phyloP scores from a whole-genome alignment of 441 rosid species.

The Pelargonium myrrhifolium region DNA sequence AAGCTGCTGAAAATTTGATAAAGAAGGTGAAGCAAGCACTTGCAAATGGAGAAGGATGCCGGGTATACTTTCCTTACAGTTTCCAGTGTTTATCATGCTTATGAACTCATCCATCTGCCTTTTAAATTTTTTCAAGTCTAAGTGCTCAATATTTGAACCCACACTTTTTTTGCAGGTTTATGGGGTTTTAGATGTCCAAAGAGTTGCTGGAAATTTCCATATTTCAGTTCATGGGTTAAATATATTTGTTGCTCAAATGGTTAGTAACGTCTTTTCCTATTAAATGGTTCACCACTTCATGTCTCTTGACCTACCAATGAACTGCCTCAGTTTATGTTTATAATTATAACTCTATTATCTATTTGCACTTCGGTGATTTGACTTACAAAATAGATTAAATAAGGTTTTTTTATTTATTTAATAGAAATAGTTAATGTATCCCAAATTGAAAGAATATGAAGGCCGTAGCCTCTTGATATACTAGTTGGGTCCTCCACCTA shows the following conservation, averaged over 20 bases:
- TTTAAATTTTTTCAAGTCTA: conserved; percentile 4
- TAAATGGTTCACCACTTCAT: not conserved
- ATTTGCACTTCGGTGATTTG: not conserved
- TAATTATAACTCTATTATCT: not conserved
- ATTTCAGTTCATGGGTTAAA: conserved; percentile 91
- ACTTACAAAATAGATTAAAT: not conserved
- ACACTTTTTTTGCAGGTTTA: conserved; percentile 54
- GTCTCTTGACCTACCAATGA: not conserved
- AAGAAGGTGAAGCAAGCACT: conserved; percentile 88
- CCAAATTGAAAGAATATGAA: too few relatives aligned
- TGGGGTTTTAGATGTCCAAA: conserved; percentile 89
- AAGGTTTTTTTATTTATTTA: too few relatives aligned
- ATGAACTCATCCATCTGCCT: not conserved
- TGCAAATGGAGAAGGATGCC: conserved; percentile 86
- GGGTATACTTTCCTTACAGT: conserved; percentile 39
- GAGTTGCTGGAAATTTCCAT: conserved; percentile 99
- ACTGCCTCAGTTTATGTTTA: not conserved
- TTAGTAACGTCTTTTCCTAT: conserved; percentile 22
- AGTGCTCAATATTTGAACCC: conserved; percentile 14
- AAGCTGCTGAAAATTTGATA: conserved; percentile 73
- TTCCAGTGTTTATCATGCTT: conserved; percentile 6
- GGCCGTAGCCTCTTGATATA: too few relatives aligned
- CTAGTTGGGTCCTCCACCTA: too few relatives aligned
- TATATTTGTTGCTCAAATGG: conserved; percentile 93
- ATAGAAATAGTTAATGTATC: too few relatives aligned